Base-by-base conservation (phyloP, 805 yeast genomes). In the Kregervanrija pseudodelftensis region DNA sequence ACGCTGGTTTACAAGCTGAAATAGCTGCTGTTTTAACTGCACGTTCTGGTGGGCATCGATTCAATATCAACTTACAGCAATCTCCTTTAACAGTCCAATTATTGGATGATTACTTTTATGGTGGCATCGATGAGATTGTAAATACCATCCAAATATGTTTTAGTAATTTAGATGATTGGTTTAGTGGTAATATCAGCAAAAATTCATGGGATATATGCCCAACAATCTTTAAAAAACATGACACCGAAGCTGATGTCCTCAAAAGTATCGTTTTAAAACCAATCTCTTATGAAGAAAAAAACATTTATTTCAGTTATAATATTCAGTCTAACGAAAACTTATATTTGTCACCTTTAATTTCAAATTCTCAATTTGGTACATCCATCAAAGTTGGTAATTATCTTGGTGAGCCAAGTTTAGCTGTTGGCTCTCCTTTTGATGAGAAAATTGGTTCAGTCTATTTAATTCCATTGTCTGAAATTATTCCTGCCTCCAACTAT, bases 341-440 rank as follows among this genome's bases (percentile, higher is more conserved):
- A 34, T 53, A 36, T 38, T 37, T 48, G 3, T 42, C 59, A 5
- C 44, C 58, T 2, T 42, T 44, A 22, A 36, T 61, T 30, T 44
- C 54, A 7, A 61, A 61, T 11, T 68, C 72, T 0, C 64, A 67
- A 15, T 79, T 79, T 58, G 85, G 84, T 0, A 53, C 67, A 1
- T 60, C 69, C 5, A 39, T 78, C 3, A 60, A 66, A 2, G 40
- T 67, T 3, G 79, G 80, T 0, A 57, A 65, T n/a, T 73, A 70
- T 46, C 51, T 68, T 8, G 62, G 64, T 0, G 56, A 51, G 10
- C 42, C 41, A 1, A 67, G 74, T 11, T 39, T 77, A 5, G 82
- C 80, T 0, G 65, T 79, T 2, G 70, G 80, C 1, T 70, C 83
- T 2, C 76, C 76, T 2, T 65, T 58, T 45, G 80, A 77, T 44